Percentiles rank a stretch among this genome's conserved stretches.
These are phyloP conservation scores for Eustoma russellianum DNA, from an alignment of 257 asterid species.

Conservation along the genomic window DNA sequence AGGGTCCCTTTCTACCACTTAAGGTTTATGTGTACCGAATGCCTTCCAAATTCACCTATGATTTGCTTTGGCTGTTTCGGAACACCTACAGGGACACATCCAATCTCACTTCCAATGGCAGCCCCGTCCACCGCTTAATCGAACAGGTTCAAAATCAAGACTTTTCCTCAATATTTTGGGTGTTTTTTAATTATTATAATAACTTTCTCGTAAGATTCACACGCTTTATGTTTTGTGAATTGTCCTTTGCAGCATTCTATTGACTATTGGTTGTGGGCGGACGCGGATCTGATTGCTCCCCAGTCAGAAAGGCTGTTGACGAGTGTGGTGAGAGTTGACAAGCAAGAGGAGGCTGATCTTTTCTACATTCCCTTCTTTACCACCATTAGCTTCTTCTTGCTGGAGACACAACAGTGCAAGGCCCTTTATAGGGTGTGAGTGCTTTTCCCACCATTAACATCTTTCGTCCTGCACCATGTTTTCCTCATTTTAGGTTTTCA, in stretches of 20 bases:
- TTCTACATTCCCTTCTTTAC: constrained; percentile 94
- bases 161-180: neutral
- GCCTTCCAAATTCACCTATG: constrained; percentile 91
- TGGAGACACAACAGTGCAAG: constrained; percentile 92
- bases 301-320: constrained; percentile 63
- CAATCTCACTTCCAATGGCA: constrained; percentile 89
- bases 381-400: constrained; percentile 82
- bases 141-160: constrained; percentile 43
- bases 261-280: constrained; percentile 97
- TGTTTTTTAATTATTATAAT: neutral
- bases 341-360: constrained; percentile 90
- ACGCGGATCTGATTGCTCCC: constrained; percentile 87
- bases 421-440: constrained; percentile 99
- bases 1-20: constrained; percentile 33
- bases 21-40: constrained; percentile 78
- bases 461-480: neutral
- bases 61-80: constrained; percentile 70
- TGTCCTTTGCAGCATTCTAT: constrained; percentile 61
- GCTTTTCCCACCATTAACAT: constrained; percentile 26
- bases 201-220: no score
- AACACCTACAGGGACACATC: constrained; percentile 52
- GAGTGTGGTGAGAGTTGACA: constrained; percentile 68
- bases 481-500: neutral
- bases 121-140: constrained; percentile 91
- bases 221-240: neutral